These are phyloP conservation scores for Dendrostoma leiphaemia DNA, from an alignment of 2,329 filamentous ascomycete genomes.

Conservation along the genomic window DNA sequence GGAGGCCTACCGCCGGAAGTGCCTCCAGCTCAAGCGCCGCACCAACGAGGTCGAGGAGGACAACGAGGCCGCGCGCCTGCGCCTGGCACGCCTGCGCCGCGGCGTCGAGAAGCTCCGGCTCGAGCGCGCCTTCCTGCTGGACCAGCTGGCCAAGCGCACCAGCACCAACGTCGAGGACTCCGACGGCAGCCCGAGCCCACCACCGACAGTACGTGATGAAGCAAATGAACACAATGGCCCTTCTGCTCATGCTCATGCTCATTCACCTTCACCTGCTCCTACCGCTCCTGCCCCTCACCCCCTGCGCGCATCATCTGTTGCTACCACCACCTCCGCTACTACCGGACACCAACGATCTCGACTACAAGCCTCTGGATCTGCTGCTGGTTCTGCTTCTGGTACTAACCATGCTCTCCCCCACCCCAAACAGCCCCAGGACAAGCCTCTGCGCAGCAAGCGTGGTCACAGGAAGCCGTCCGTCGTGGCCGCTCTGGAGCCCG, in stretches of 20 bases:
- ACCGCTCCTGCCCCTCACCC: too few species aligned
- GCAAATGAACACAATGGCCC: slow-evolving; percentile 10
- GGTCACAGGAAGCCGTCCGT: slow-evolving; percentile 63
- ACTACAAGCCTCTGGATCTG: slow-evolving; percentile 10
- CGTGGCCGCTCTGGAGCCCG: slow-evolving; percentile 32
- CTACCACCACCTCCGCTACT: slow-evolving; percentile 14
- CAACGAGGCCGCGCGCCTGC: slow-evolving; percentile 79
- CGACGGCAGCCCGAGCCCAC: slow-evolving; percentile 76
- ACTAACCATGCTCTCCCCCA: slow-evolving; percentile 22
- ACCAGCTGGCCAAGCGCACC: slow-evolving; percentile 72
- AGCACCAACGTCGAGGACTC: slow-evolving; percentile 75
- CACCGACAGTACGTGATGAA: slow-evolving; percentile 63
- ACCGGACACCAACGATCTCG: slow-evolving; percentile 10
- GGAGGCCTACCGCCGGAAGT: slow-evolving; percentile 94
- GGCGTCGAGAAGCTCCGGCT: slow-evolving; percentile 90
- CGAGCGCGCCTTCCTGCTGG: slow-evolving; percentile 73
- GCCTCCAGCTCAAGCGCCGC: slow-evolving; percentile 87
- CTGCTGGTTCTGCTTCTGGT: slow-evolving; percentile 15
- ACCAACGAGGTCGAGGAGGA: slow-evolving; percentile 89
- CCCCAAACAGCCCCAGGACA: slow-evolving; percentile 66
- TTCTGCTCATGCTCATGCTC: slow-evolving; percentile 11
- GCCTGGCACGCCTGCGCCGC: slow-evolving; percentile 76
- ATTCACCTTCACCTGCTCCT: slow-evolving; percentile 17
- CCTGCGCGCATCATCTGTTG: slow-evolving; percentile 15
- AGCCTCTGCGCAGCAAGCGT: slow-evolving; percentile 72